Percentiles rank a stretch among this genome's conserved stretches.
Evolutionary conservation across 192 early-diverging fungal species (phyloP).

Genomic region (Podochytrium sp.): DNA sequence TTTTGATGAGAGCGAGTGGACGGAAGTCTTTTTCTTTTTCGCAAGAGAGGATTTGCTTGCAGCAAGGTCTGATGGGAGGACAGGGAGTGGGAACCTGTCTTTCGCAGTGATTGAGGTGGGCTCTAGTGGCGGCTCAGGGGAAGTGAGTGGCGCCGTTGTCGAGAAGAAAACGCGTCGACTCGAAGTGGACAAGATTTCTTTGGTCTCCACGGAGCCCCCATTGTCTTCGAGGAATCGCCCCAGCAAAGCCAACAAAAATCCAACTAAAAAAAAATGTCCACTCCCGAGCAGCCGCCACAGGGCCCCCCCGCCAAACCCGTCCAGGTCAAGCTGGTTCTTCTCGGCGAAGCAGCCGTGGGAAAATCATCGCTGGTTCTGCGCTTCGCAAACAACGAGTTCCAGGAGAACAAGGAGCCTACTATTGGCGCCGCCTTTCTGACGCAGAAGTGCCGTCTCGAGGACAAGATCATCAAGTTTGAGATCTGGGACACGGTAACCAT

Average conservation of each 20-base stretch:
- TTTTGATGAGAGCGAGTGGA: background rate
- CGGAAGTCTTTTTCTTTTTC: background rate
- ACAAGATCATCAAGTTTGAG: slow-evolving; percentile 92
- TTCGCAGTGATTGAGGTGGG: no score
- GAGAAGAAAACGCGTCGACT: background rate
- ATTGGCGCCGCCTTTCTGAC: slow-evolving; percentile 87
- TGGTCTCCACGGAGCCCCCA: background rate
- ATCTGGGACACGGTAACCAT: slow-evolving; percentile 79
- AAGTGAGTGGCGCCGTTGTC: no score
- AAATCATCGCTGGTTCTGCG: slow-evolving; percentile 95
- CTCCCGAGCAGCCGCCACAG: background rate
- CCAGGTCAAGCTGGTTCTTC: slow-evolving; percentile 96
- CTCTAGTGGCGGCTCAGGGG: no score
- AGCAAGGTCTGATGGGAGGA: no score
- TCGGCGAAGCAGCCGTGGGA: slow-evolving; percentile 96
- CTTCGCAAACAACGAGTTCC: slow-evolving; percentile 93
- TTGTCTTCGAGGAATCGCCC: background rate
- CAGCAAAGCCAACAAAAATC: slow-evolving; percentile 3
- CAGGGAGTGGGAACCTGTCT: no score
- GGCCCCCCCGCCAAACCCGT: slow-evolving; percentile 70
- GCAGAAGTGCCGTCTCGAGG: slow-evolving; percentile 91
- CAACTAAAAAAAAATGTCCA: slow-evolving; percentile 3
- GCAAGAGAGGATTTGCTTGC: no score
- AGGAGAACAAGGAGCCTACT: slow-evolving; percentile 97
- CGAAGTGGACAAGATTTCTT: background rate